Percentiles rank a stretch among this genome's conserved stretches.
Conservation (phyloP, 1,284 basidiomycete species). For the Austroboletus novae-zelandiae region DNA sequence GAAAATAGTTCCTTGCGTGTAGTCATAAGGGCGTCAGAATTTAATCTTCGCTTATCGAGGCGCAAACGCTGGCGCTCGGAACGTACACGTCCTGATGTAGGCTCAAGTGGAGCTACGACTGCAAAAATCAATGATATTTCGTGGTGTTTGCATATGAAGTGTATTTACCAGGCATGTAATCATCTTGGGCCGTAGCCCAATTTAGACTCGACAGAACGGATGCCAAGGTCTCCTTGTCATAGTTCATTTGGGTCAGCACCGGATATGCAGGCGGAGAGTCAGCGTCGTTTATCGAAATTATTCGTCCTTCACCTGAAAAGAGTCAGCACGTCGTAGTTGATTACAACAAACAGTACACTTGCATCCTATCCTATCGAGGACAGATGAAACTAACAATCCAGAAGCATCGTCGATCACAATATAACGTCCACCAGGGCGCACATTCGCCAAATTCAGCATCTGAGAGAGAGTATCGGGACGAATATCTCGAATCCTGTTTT, state of each 20-base stretch:
- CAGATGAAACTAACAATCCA: conserved; percentile 83
- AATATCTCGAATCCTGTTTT: conserved; percentile 79
- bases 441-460: conserved; percentile 80
- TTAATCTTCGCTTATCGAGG: conserved; percentile 68
- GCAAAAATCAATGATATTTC: conserved; percentile 5
- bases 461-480: conserved; percentile 89
- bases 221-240: conserved; percentile 57
- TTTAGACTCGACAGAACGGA: conserved; percentile 72
- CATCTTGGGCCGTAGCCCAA: conserved; percentile 88
- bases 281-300: conserved; percentile 86
- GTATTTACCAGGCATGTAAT: conserved; percentile 63
- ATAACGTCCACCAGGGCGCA: conserved; percentile 85
- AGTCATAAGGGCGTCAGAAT: conserved; percentile 54
- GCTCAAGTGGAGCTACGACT: conserved; percentile 60
- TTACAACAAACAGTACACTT: conserved; percentile 17
- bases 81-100: conserved; percentile 50
- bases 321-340: background rate
- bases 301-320: conserved; percentile 67
- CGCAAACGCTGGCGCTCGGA: conserved; percentile 71
- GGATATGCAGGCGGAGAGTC: conserved; percentile 95
- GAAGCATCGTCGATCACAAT: conserved; percentile 92
- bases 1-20: conserved; percentile 81
- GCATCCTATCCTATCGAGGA: conserved; percentile 88
- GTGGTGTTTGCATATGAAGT: background rate
- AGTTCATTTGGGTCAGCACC: conserved; percentile 84